A percentile compares a stretch with the other conserved stretches of the same genome.
phyloP scores from a whole-genome alignment of 768 basidiomycete genomes.

The Butyriboletus loyo region DNA sequence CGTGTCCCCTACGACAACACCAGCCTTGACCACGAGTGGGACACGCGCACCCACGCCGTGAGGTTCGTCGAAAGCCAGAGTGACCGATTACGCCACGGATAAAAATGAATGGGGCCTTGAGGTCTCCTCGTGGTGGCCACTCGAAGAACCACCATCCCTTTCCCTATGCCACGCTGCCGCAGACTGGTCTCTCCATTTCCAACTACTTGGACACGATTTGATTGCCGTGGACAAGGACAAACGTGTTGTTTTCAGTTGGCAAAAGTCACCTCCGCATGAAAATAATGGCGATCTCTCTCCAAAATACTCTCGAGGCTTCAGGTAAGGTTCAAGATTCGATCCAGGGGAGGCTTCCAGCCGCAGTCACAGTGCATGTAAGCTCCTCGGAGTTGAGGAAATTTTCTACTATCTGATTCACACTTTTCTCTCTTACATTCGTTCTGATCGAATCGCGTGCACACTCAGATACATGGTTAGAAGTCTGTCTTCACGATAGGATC shows the following conservation, averaged over 20 bases:
- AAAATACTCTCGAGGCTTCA: background rate
- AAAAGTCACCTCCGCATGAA: too few species aligned
- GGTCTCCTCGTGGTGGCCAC: slow-evolving; percentile 28
- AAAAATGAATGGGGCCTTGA: too few species aligned
- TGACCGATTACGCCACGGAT: slow-evolving; percentile 22
- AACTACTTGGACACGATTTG: background rate
- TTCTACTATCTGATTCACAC: background rate
- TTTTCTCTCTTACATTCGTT: background rate
- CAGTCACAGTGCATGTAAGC: slow-evolving; percentile 29
- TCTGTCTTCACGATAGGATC: background rate
- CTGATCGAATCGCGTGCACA: slow-evolving; percentile 2
- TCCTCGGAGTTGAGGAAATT: slow-evolving; percentile 26
- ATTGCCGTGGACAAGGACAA: background rate
- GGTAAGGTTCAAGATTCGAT: background rate
- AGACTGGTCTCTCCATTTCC: background rate
- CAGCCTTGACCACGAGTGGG: background rate
- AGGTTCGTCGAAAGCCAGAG: slow-evolving; percentile 11
- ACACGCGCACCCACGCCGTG: slow-evolving; percentile 20
- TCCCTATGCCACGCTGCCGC: background rate
- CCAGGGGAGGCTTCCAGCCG: slow-evolving; percentile 10
- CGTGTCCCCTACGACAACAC: background rate
- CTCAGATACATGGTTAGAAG: background rate
- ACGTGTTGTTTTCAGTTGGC: background rate
- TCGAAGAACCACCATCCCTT: background rate
- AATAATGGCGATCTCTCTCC: background rate